Base-by-base conservation (phyloP, 805 yeast genomes). In the Suhomyces sp. region DNA sequence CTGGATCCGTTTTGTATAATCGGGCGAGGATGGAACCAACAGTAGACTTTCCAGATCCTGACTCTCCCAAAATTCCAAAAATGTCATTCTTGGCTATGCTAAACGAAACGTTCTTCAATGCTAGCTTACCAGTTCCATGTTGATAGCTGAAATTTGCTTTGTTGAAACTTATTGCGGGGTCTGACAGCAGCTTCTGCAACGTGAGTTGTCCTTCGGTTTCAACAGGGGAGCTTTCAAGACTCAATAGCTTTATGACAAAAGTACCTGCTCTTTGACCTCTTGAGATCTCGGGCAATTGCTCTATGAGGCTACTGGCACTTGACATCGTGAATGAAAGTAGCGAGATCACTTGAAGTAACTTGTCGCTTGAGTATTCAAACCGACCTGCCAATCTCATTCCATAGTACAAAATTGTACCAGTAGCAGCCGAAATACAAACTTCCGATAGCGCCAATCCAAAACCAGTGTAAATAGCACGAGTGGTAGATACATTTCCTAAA, bases 21-120 rank as follows among this genome's bases (percentile, higher is more conserved):
- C 86, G 72, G 1, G 84, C 67, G 0, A 92, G 57, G 10, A 92
- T 59, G 1, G 78, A 72, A 0, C 83, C 69, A 1, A 93, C 56
- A 0, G 98, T 90, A 0, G 97, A 87, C 67, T 94, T 94, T 0
- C 99, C 99, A 12, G 87, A 80, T 0, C 99, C 99, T 1, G 97
- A 89, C 35, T 81, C 83, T 0, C 99, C 99, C 3, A 86, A 82
- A 1, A 94, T 67, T 0, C 89, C 94, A 19, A 87, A 73, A 0
- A 81, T 72, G 52, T 83, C 81, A 17, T 82, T 80, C 9, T 70
- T 60, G 0, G 61, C 27, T 1, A 92, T 64, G 0, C 54, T 44
- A 31, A 87, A 69, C 8, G 68, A 66, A 6, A 88, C 59, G 29
- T 76, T 60, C 1, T 71, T 67, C 31, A 87, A 72, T 3, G 80